A percentile compares a stretch with the other conserved stretches of the same genome.
Conservation (phyloP, 1,284 basidiomycete species). For the Taiwanofungus camphoratus region DNA sequence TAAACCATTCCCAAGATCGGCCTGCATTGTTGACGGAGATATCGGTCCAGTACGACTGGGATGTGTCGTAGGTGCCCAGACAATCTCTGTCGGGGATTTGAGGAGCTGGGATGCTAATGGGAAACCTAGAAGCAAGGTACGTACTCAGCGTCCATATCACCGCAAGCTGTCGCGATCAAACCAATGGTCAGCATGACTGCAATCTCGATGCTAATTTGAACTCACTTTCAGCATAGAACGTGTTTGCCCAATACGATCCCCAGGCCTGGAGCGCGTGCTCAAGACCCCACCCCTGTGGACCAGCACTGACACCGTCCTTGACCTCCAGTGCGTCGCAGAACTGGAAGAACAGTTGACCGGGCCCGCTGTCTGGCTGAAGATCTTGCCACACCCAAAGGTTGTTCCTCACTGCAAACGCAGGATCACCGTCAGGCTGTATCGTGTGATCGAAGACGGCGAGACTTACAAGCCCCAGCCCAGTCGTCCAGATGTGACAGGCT, state of each 20-base stretch:
- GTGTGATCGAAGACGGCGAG: background rate
- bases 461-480: conserved; percentile 50
- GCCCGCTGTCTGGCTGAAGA: conserved; percentile 39
- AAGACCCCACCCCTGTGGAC: conserved; percentile 54
- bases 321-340: conserved; percentile 73
- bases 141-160: conserved; percentile 34
- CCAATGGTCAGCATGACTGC: background rate
- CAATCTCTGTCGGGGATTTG: too few species aligned
- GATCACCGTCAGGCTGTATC: background rate
- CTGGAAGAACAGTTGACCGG: conserved; percentile 41
- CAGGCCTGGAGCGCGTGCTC: conserved; percentile 55
- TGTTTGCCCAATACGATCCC: conserved; percentile 47
- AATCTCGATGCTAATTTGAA: background rate
- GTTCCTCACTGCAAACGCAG: conserved; percentile 44
- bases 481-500: conserved; percentile 56
- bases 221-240: conserved; percentile 38
- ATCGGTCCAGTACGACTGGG: conserved; percentile 42
- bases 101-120: too few species aligned
- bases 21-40: conserved; percentile 44
- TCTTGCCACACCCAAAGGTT: conserved; percentile 50
- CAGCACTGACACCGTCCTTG: conserved; percentile 51
- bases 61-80: conserved; percentile 50
- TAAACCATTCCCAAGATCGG: conserved; percentile 59
- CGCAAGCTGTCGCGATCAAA: conserved; percentile 35
- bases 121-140: too few species aligned